A percentile compares a stretch with the other conserved stretches of the same genome.
phyloP scores from a whole-genome alignment of 495 filamentous ascomycete genomes.

The Talaromyces nanjingensis region DNA sequence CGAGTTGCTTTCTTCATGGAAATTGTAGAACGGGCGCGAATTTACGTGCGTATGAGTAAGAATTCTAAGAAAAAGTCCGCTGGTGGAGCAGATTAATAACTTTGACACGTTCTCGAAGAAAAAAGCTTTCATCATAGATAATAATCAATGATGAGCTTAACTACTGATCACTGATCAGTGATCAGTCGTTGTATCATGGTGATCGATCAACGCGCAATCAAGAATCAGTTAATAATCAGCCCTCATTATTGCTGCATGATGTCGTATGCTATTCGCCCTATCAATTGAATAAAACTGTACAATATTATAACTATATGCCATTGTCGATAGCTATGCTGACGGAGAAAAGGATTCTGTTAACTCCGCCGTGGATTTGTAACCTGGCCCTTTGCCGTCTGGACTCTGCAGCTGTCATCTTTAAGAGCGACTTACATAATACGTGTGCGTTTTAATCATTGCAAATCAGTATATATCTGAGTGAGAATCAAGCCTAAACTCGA shows the following conservation, averaged over 20 bases:
- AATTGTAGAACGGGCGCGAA: background rate
- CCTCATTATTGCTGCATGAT: background rate
- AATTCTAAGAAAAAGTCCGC: background rate
- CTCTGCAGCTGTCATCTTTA: slow-evolving; percentile 2
- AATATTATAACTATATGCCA: no score
- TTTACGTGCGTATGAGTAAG: background rate
- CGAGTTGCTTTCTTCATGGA: background rate
- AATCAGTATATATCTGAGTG: background rate
- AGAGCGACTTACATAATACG: background rate
- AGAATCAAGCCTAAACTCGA: background rate
- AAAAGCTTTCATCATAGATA: background rate
- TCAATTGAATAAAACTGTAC: no score
- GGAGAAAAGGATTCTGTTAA: background rate
- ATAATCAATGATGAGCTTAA: background rate
- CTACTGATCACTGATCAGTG: background rate
- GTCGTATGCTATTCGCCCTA: background rate
- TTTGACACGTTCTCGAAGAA: background rate
- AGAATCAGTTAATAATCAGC: background rate
- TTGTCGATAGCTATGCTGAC: background rate
- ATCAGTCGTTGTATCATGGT: background rate
- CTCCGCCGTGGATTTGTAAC: background rate
- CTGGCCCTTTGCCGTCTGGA: background rate
- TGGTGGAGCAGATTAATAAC: background rate
- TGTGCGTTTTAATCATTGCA: no score
- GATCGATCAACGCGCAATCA: background rate